Evolutionary conservation across 2,329 filamentous ascomycete genomes (phyloP).

Genomic region (Apiospora kogelbergensis): DNA sequence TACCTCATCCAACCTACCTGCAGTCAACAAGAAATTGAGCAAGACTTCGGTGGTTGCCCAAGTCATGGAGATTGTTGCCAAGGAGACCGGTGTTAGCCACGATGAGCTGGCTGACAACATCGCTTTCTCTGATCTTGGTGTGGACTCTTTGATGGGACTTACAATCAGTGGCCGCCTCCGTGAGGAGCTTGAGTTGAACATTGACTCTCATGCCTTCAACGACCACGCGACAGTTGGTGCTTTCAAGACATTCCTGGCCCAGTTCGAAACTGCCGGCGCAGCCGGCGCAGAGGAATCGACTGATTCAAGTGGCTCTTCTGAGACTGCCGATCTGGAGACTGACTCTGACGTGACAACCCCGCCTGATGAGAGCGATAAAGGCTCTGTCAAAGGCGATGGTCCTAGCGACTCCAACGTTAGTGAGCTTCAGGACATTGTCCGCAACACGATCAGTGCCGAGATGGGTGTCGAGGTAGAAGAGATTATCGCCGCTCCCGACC

Average conservation of each 20-base stretch:
- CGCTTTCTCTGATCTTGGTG: slow-evolving; percentile 56
- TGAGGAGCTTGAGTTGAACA: slow-evolving; percentile 56
- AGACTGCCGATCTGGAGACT: slow-evolving; percentile 47
- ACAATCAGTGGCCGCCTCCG: slow-evolving; percentile 57
- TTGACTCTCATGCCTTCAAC: slow-evolving; percentile 53
- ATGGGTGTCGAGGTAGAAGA: slow-evolving; percentile 71
- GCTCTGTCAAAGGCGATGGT: slow-evolving; percentile 44
- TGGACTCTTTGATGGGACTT: slow-evolving; percentile 62
- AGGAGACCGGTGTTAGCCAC: slow-evolving; percentile 54
- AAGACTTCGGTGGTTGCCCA: slow-evolving; percentile 42
- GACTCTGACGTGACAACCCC: slow-evolving; percentile 55
- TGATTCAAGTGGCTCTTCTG: slow-evolving; percentile 31
- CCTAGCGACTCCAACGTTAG: slow-evolving; percentile 38
- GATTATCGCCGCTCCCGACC: slow-evolving; percentile 51
- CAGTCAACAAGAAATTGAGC: slow-evolving; percentile 51
- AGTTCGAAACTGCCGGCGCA: slow-evolving; percentile 32
- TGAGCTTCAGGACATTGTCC: slow-evolving; percentile 53
- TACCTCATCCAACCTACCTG: slow-evolving; percentile 45
- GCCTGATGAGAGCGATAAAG: slow-evolving; percentile 51
- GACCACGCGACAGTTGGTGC: slow-evolving; percentile 54
- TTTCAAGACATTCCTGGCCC: slow-evolving; percentile 46
- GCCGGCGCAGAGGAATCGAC: slow-evolving; percentile 36
- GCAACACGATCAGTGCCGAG: slow-evolving; percentile 68
- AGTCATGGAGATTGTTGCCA: slow-evolving; percentile 54
- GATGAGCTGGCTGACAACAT: slow-evolving; percentile 58